Evolutionary conservation across 2,329 filamentous ascomycete genomes (phyloP).

Genomic region (Nigrograna mackinnonii): DNA sequence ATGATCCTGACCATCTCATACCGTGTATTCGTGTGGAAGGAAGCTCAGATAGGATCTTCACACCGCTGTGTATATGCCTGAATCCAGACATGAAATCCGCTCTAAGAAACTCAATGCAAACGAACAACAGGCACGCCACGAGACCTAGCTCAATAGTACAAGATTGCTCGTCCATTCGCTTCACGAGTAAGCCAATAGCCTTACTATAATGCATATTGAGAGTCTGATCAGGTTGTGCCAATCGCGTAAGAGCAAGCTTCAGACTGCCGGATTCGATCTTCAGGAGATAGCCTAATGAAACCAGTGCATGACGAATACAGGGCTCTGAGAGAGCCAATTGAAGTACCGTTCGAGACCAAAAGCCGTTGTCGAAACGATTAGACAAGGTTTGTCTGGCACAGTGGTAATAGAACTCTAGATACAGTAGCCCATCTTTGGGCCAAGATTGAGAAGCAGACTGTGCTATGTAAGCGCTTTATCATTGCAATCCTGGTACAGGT

Average conservation of each 20-base stretch:
- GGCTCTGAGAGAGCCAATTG: conserved; percentile 47
- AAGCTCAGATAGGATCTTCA: conserved; percentile 40
- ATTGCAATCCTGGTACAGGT: too few species aligned
- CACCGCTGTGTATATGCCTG: conserved; percentile 48
- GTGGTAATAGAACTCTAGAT: conserved; percentile 46
- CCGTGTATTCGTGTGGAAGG: too few species aligned
- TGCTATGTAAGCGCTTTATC: conserved; percentile 9
- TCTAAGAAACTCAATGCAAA: conserved; percentile 48
- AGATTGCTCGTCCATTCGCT: conserved; percentile 31
- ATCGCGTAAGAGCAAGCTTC: conserved; percentile 16
- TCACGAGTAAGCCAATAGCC: conserved; percentile 40
- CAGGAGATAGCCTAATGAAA: conserved; percentile 45
- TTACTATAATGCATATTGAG: conserved; percentile 48
- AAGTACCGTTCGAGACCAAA: conserved; percentile 47
- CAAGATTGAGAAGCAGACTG: conserved; percentile 5
- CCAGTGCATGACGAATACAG: conserved; percentile 46
- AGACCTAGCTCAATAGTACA: conserved; percentile 40
- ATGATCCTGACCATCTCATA: too few species aligned
- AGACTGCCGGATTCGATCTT: conserved; percentile 22
- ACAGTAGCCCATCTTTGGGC: conserved; percentile 20
- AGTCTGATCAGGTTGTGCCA: conserved; percentile 14
- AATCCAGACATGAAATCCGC: conserved; percentile 45
- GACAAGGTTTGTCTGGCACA: conserved; percentile 42
- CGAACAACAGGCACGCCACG: conserved; percentile 49
- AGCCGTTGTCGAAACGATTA: conserved; percentile 34